Conservation (phyloP, 1,139 yeast species). For the Pichia kudriavzevii region DNA sequence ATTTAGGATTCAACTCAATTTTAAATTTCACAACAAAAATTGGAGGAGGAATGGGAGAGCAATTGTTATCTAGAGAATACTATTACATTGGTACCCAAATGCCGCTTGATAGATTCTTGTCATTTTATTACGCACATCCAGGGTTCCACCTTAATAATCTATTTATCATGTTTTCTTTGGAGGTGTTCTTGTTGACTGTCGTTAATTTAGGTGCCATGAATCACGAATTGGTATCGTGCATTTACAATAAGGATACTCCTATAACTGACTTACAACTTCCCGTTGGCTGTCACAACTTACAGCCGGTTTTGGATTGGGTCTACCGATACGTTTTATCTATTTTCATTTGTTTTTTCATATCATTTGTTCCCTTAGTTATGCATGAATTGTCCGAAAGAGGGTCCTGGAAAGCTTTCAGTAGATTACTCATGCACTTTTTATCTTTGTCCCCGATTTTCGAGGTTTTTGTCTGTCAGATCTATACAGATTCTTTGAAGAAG, state of each 20-base stretch:
- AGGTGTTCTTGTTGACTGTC: constrained; percentile 59
- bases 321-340: constrained; percentile 74
- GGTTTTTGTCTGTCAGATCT: constrained; percentile 79
- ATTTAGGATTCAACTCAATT: constrained; percentile 78
- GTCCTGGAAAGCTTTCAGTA: constrained; percentile 46
- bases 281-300: constrained; percentile 65
- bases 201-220: constrained; percentile 61
- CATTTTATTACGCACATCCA: constrained; percentile 87
- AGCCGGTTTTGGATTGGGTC: constrained; percentile 76
- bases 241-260: constrained; percentile 45
- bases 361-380: constrained; percentile 69
- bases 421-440: constrained; percentile 56
- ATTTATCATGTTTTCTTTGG: constrained; percentile 68
- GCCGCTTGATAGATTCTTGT: constrained; percentile 71
- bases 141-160: constrained; percentile 83
- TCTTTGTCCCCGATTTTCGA: constrained; percentile 82
- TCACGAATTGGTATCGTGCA: constrained; percentile 53
- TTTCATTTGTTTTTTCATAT: constrained; percentile 74
- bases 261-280: constrained; percentile 58
- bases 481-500: constrained; percentile 60
- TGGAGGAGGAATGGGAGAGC: constrained; percentile 97
- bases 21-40: constrained; percentile 80
- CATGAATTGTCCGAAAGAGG: constrained; percentile 83
- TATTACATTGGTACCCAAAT: constrained; percentile 72
- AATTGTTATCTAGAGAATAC: constrained; percentile 75